Evolutionary conservation across 768 basidiomycete genomes (phyloP).

Genomic region (Podaxis mareebaensis): DNA sequence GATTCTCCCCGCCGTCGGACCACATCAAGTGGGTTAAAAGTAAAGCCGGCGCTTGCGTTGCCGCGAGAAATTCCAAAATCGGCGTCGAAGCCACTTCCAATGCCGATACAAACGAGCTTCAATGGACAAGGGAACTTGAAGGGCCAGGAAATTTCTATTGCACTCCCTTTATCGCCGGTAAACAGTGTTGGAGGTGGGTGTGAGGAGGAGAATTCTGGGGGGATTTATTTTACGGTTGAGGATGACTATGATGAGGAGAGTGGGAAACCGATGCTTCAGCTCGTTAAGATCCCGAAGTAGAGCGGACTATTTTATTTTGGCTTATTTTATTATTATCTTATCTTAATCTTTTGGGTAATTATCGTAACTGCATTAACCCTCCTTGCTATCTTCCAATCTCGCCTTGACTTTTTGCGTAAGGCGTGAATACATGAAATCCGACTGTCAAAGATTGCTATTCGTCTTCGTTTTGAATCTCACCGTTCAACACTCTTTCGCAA

Average conservation of each 20-base stretch:
- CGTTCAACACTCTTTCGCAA: too few species aligned
- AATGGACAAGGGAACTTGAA: not conserved
- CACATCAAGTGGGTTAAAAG: not conserved
- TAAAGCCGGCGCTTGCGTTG: not conserved
- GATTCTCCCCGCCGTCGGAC: not conserved
- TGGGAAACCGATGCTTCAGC: constrained; percentile 2
- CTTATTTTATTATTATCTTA: not conserved
- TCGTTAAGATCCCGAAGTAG: constrained; percentile 10
- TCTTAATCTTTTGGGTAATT: not conserved
- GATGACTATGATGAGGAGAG: constrained; percentile 9
- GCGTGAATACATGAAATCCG: too few species aligned
- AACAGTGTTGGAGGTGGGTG: not conserved
- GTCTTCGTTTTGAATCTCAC: too few species aligned
- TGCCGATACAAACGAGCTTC: not conserved
- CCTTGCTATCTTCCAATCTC: not conserved
- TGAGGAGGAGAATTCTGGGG: constrained; percentile 3
- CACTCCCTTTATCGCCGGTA: constrained; percentile 12
- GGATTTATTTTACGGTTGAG: constrained; percentile 15
- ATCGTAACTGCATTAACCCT: not conserved
- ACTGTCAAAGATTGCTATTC: too few species aligned
- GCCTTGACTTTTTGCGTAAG: not conserved
- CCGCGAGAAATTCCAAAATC: not conserved
- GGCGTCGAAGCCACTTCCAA: not conserved
- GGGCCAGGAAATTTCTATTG: not conserved
- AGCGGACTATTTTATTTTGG: not conserved